Conservation (phyloP, 2,329 filamentous ascomycete genomes). For the Acrodontium crateriforme region DNA sequence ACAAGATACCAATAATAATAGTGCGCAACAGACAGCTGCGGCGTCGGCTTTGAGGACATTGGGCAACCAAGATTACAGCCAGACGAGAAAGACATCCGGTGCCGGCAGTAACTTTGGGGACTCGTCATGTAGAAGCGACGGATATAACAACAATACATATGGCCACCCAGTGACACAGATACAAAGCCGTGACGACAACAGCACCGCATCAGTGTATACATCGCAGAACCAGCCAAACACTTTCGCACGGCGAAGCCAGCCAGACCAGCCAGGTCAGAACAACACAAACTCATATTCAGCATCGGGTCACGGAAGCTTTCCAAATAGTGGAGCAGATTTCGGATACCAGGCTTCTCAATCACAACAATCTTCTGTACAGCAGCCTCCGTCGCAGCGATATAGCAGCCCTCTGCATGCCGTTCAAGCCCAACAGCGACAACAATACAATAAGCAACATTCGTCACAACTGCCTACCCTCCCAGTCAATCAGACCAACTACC, state of each 20-base stretch:
- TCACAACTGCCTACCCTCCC: too few relatives aligned
- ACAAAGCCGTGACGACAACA: too few relatives aligned
- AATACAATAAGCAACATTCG: constrained; percentile 11
- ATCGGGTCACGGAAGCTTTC: too few relatives aligned
- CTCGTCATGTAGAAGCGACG: too few relatives aligned
- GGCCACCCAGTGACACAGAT: too few relatives aligned
- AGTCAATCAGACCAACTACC: too few relatives aligned
- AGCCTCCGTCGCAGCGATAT: constrained; percentile 16
- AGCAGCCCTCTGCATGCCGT: constrained; percentile 17
- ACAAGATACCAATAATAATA: constrained; percentile 9
- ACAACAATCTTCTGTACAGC: constrained; percentile 5
- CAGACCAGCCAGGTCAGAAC: constrained; percentile 5
- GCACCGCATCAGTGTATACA: too few relatives aligned
- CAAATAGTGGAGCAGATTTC: too few relatives aligned
- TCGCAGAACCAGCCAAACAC: constrained; percentile 7
- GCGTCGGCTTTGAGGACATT: constrained; percentile 14
- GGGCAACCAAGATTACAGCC: constrained; percentile 10
- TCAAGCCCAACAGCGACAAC: constrained; percentile 15
- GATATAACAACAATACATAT: too few relatives aligned
- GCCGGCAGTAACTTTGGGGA: too few relatives aligned
- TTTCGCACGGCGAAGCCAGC: constrained; percentile 8
- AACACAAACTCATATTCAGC: constrained; percentile 6
- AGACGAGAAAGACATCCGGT: too few relatives aligned
- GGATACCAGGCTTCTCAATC: too few relatives aligned
- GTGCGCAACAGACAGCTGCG: constrained; percentile 6